Evolutionary conservation across 2,329 filamentous ascomycete species (phyloP).

Genomic region (Scortechinia acanthostroma): DNA sequence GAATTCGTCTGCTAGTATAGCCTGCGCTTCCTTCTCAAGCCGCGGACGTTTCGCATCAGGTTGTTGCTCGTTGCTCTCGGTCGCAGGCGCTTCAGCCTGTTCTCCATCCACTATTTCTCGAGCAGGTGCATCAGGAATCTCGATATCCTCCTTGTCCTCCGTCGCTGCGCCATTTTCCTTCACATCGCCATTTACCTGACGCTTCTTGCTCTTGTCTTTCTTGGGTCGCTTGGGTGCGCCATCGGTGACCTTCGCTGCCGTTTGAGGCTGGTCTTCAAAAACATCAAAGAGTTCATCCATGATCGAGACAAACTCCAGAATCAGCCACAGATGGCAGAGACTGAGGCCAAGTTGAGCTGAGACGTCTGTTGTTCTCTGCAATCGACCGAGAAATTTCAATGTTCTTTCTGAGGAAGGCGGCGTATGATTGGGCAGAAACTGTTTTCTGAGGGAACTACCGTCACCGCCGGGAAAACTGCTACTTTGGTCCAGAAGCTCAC

Average conservation of each 20-base stretch:
- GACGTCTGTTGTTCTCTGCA: no score
- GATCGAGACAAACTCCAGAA: conserved; percentile 1
- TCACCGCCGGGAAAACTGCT: background rate
- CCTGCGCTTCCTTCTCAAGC: conserved; percentile 57
- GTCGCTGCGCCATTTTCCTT: conserved; percentile 36
- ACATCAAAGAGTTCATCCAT: conserved; percentile 81
- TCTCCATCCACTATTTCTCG: conserved; percentile 16
- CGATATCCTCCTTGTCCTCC: conserved; percentile 24
- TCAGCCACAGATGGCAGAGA: no score
- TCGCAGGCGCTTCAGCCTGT: conserved; percentile 23
- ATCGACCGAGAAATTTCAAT: conserved; percentile 23
- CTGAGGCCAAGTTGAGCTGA: no score
- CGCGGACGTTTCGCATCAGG: conserved; percentile 58
- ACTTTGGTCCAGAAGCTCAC: no score
- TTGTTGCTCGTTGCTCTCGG: conserved; percentile 33
- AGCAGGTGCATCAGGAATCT: conserved; percentile 32
- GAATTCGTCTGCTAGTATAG: conserved; percentile 86
- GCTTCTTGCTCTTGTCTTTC: conserved; percentile 70
- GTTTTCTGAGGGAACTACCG: conserved; percentile 6
- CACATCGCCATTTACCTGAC: conserved; percentile 74
- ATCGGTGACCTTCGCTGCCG: conserved; percentile 19
- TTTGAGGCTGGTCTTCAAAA: conserved; percentile 63
- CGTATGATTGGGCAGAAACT: conserved; percentile 9
- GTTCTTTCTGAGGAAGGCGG: conserved; percentile 15
- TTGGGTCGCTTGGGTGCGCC: conserved; percentile 22